Conservation (phyloP, 345 rosid species). For the Eucalyptus paniculata region DNA sequence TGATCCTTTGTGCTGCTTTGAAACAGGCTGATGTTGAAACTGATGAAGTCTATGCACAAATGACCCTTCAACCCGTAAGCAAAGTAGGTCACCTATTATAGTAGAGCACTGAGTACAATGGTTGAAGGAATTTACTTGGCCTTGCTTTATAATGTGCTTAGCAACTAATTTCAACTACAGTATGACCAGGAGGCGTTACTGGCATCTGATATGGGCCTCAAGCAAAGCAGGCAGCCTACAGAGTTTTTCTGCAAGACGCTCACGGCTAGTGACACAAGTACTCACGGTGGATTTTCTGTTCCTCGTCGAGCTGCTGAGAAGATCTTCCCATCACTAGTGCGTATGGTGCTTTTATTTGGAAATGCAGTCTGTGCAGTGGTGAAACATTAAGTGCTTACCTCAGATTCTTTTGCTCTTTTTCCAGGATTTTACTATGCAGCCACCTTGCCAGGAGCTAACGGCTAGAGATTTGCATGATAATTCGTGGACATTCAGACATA, state of each 20-base stretch:
- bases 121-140: neutral
- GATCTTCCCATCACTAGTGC: conserved; percentile 84
- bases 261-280: conserved; percentile 95
- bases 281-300: conserved; percentile 96
- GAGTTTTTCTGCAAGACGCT: conserved; percentile 98
- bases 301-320: conserved; percentile 98
- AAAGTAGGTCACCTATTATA: conserved; percentile 51
- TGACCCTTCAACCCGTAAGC: conserved; percentile 73
- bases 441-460: conserved; percentile 49
- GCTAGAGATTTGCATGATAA: conserved; percentile 48
- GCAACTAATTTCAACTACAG: conserved; percentile 21
- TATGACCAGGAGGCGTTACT: conserved; percentile 77
- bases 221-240: conserved; percentile 67
- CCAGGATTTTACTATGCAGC: conserved; percentile 49
- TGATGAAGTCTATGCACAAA: conserved; percentile 75
- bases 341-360: neutral
- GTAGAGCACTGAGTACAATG: neutral
- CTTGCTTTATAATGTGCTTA: neutral
- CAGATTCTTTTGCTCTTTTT: neutral
- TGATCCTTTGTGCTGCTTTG: neutral
- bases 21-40: conserved; percentile 66
- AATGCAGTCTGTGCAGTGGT: neutral
- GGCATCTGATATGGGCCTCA: conserved; percentile 79
- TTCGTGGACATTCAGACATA: conserved; percentile 49
- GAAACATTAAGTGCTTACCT: neutral